A percentile compares a stretch with the other conserved stretches of the same genome.
phyloP scores from a whole-genome alignment of 164 flowering plant genomes.

The Umbilicus rupestris region DNA sequence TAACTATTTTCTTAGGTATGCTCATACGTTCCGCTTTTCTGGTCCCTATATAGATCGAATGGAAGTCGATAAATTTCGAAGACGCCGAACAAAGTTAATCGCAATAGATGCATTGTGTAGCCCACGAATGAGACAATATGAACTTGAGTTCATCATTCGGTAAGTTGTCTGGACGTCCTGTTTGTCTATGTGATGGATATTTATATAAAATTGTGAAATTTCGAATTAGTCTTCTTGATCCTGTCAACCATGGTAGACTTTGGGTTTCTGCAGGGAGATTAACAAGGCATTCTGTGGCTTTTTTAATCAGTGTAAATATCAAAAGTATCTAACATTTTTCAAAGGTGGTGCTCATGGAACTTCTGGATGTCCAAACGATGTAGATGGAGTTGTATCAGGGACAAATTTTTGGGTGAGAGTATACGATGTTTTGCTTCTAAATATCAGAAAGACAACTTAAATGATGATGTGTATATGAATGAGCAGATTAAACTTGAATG shows the following conservation, averaged over 20 bases:
- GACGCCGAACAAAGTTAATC: slow-evolving; percentile 64
- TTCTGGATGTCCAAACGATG: slow-evolving; percentile 12
- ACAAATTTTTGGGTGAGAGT: slow-evolving; percentile 17
- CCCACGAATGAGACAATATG: slow-evolving; percentile 56
- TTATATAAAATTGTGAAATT: neutral
- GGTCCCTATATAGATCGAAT: slow-evolving; percentile 55
- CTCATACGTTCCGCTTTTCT: slow-evolving; percentile 60
- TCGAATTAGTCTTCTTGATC: neutral
- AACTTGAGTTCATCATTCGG: slow-evolving; percentile 51
- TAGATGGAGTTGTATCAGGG: slow-evolving; percentile 6
- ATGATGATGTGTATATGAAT: slow-evolving; percentile 13
- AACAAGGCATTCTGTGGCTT: slow-evolving; percentile 95
- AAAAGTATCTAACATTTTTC: slow-evolving; percentile 19
- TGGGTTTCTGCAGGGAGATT: slow-evolving; percentile 45
- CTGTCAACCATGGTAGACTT: neutral
- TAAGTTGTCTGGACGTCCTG: slow-evolving; percentile 14
- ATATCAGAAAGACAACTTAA: slow-evolving; percentile 13
- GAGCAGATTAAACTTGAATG: slow-evolving; percentile 10
- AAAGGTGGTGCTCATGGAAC: slow-evolving; percentile 16
- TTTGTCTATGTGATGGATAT: neutral
- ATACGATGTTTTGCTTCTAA: neutral
- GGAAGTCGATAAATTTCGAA: slow-evolving; percentile 41
- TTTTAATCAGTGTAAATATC: slow-evolving; percentile 34
- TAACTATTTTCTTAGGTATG: slow-evolving; percentile 46
- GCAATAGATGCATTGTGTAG: slow-evolving; percentile 83